phyloP scores from a whole-genome alignment of 108 stramenopile species.

The Fistulifera pelliculosa region DNA sequence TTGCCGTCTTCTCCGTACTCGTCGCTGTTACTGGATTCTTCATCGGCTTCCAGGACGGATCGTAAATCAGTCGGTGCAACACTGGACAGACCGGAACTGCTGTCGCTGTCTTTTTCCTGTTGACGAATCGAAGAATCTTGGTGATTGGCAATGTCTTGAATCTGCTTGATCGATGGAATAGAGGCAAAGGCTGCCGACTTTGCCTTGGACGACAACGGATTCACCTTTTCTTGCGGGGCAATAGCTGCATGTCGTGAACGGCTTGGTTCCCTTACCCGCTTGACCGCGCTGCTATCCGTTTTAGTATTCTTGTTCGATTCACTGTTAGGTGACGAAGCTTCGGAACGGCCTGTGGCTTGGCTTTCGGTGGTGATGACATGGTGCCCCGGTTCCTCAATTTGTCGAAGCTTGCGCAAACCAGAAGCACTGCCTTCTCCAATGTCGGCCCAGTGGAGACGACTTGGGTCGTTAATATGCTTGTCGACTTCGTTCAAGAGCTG shows the following conservation, averaged over 20 bases:
- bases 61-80: not conserved
- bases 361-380: constrained; percentile 2
- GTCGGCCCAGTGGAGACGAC: constrained; percentile 4
- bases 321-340: no score
- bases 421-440: constrained; percentile 13
- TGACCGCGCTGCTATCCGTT: no score
- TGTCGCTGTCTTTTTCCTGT: not conserved
- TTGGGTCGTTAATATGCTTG: constrained; percentile 4
- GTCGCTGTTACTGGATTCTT: not conserved
- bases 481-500: not conserved
- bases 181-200: not conserved
- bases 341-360: not conserved
- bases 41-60: no score
- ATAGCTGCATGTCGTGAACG: no score
- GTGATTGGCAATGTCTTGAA: not conserved
- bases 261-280: no score
- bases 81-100: not conserved
- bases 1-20: constrained; percentile 38
- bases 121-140: not conserved
- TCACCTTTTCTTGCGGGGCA: not conserved
- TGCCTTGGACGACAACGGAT: not conserved
- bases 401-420: constrained; percentile 19
- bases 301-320: no score
- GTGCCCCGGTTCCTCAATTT: not conserved
- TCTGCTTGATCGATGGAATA: not conserved